phyloP scores from a whole-genome alignment of 257 asterid species.

The Solanum pennellii region DNA sequence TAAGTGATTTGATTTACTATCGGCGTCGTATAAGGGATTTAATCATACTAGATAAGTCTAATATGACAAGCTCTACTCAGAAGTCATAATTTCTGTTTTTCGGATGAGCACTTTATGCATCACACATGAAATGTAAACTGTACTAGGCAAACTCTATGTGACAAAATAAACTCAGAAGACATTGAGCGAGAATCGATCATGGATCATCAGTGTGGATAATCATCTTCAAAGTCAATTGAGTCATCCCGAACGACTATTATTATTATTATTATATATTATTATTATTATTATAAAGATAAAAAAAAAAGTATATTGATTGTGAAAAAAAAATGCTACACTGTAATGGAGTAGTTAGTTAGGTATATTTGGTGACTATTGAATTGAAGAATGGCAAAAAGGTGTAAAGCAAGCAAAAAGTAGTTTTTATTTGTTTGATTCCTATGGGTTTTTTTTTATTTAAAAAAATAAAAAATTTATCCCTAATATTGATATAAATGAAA shows the following conservation, averaged over 20 bases:
- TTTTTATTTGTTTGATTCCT: not conserved
- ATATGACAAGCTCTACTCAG: no score
- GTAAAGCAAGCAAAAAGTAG: not conserved
- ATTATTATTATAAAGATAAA: no score
- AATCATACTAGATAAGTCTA: rapidly evolving
- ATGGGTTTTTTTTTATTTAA: not conserved
- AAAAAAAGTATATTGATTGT: not conserved
- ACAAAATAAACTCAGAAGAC: no score
- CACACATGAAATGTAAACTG: no score
- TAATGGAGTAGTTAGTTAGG: not conserved
- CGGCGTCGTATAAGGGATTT: rapidly evolving
- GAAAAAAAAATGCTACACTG: not conserved
- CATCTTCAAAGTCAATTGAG: no score
- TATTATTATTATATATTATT: no score
- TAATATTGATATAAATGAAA: not conserved
- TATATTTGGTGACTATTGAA: not conserved
- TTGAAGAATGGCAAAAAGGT: not conserved
- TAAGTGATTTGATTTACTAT: not conserved
- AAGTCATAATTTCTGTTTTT: rapidly evolving
- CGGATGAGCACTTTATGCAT: no score
- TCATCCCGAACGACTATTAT: no score
- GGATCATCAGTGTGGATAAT: no score
- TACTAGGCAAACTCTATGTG: no score
- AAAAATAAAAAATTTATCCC: not conserved
- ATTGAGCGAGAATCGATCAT: no score